A percentile compares a stretch with the other conserved stretches of the same genome.
phyloP scores from a whole-genome alignment of 2,329 filamentous ascomycete genomes.

The Thelonectria rubi region DNA sequence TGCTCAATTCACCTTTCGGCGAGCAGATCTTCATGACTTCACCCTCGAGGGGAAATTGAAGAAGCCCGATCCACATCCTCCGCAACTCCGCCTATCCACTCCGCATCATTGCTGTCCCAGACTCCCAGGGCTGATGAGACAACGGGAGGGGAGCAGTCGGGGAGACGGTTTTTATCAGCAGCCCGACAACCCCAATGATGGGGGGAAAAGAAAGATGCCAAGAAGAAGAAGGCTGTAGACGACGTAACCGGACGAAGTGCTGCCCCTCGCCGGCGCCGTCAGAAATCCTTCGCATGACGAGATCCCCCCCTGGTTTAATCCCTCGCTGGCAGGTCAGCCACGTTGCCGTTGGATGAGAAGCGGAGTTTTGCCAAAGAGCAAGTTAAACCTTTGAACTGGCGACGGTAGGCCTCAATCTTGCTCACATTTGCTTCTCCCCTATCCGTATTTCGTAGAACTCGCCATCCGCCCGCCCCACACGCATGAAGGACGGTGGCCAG shows the following conservation, averaged over 20 bases:
- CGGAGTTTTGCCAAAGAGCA: neutral
- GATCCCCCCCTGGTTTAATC: neutral
- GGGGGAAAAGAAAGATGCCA: neutral
- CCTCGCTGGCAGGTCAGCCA: neutral
- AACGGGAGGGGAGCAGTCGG: slow-evolving; percentile 3
- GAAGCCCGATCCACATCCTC: slow-evolving; percentile 4
- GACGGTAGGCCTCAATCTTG: neutral
- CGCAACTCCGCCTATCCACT: slow-evolving; percentile 22
- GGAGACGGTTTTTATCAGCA: slow-evolving; percentile 23
- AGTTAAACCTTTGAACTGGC: too few species aligned
- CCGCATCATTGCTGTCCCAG: neutral
- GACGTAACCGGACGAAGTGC: neutral
- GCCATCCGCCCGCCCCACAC: too few species aligned
- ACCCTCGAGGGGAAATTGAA: slow-evolving; percentile 19
- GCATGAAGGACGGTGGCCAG: neutral
- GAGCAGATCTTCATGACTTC: neutral
- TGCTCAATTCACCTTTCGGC: neutral
- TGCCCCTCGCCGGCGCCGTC: neutral
- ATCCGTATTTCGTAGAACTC: too few species aligned
- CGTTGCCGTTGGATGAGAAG: neutral
- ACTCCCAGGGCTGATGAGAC: neutral
- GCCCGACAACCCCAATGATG: slow-evolving; percentile 6
- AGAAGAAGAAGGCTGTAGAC: neutral
- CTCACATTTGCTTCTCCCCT: neutral
- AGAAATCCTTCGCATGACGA: neutral